These are phyloP conservation scores for Cryptosporidium sp. DNA, from an alignment of 169 alveolate genomes.

Conservation along the genomic window DNA sequence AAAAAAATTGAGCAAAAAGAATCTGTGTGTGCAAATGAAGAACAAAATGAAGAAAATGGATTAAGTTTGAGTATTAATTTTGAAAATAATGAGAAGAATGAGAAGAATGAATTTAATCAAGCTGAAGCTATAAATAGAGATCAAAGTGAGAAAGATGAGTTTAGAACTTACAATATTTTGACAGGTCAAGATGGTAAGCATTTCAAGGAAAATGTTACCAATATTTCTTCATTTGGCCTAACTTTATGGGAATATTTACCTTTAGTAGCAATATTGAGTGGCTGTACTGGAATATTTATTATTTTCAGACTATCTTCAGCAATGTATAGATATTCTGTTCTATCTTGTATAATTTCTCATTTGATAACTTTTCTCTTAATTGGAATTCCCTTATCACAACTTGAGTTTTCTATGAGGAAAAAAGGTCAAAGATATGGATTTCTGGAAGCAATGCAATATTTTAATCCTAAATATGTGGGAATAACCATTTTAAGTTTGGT, in stretches of 20 bases:
- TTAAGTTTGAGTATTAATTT: too few species aligned
- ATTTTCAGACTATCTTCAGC: conserved; percentile 52
- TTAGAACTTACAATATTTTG: neutral
- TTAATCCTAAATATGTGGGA: conserved; percentile 27
- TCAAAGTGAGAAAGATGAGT: neutral
- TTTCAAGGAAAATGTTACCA: neutral
- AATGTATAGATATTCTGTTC: conserved; percentile 59
- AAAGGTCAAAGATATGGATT: conserved; percentile 57
- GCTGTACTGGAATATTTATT: conserved; percentile 70
- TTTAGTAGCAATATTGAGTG: conserved; percentile 54
- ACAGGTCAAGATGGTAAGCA: neutral
- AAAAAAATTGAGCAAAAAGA: neutral
- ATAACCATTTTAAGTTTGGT: conserved; percentile 24
- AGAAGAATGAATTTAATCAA: neutral
- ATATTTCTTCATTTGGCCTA: conserved; percentile 3
- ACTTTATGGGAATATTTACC: conserved; percentile 71
- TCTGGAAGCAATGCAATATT: conserved; percentile 20
- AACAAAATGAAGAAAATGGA: neutral
- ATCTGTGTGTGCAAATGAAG: neutral
- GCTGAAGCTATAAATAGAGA: neutral
- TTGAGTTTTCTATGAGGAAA: conserved; percentile 60
- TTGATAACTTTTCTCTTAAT: conserved; percentile 41
- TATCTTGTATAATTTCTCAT: conserved; percentile 66
- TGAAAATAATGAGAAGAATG: neutral
- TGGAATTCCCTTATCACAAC: conserved; percentile 59